These are phyloP conservation scores for Thielaviopsis ethacetica DNA, from an alignment of 2,329 filamentous ascomycete species.

Conservation along the genomic window DNA sequence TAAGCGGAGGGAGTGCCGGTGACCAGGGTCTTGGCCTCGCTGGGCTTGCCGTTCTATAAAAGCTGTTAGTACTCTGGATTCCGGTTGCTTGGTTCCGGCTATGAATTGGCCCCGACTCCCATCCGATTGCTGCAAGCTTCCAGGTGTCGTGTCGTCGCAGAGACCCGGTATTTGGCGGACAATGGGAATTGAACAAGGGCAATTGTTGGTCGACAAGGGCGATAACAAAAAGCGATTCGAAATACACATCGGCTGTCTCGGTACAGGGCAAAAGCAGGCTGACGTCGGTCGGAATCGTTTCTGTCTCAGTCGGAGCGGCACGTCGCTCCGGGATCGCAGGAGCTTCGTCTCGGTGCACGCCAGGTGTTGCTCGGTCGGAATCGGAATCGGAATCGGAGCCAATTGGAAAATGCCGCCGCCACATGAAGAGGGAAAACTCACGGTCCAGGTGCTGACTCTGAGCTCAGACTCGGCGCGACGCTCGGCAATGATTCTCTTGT, in stretches of 20 bases:
- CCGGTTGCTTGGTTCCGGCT: neutral
- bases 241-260: too few relatives aligned
- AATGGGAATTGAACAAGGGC: neutral
- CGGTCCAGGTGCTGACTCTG: constrained; percentile 88
- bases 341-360: neutral
- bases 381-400: neutral
- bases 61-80: constrained; percentile 13
- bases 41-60: constrained; percentile 72
- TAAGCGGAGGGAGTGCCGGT: constrained; percentile 24
- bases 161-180: neutral
- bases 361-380: neutral
- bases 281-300: neutral
- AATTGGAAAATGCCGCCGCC: neutral
- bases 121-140: neutral
- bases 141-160: neutral
- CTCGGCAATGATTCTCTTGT: constrained; percentile 74
- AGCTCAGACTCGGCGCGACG: constrained; percentile 80
- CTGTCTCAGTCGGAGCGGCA: neutral
- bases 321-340: neutral
- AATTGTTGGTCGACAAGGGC: neutral
- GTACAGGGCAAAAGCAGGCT: neutral
- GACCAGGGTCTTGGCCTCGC: constrained; percentile 54
- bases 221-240: too few relatives aligned
- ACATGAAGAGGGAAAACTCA: constrained; percentile 27
- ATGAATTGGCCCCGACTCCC: neutral